phyloP scores from a whole-genome alignment of 164 flowering plant species.

The Aristolochia fimbriata region DNA sequence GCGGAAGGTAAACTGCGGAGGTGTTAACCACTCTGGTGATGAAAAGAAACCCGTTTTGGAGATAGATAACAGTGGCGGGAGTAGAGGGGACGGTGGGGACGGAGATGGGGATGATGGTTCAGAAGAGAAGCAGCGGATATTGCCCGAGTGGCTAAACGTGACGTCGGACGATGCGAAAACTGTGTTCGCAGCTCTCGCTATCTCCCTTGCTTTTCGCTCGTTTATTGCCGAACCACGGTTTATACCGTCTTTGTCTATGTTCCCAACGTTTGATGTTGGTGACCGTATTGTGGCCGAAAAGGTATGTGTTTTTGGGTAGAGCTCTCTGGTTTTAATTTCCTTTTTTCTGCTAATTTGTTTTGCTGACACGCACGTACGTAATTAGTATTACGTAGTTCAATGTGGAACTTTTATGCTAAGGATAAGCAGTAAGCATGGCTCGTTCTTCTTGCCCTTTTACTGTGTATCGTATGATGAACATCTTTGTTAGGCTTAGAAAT shows the following conservation, averaged over 20 bases:
- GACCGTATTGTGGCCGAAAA: slow-evolving; percentile 94
- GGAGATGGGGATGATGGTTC: slow-evolving; percentile 33
- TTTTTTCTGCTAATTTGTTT: too few species aligned
- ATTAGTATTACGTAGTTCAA: too few species aligned
- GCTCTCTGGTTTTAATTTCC: too few species aligned
- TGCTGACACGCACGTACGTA: too few species aligned
- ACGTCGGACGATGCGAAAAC: slow-evolving; percentile 74
- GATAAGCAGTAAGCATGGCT: too few species aligned
- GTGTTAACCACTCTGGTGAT: slow-evolving; percentile 36
- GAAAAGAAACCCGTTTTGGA: slow-evolving; percentile 32
- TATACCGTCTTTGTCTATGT: slow-evolving; percentile 98
- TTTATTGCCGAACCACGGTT: slow-evolving; percentile 92
- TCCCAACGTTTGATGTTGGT: slow-evolving; percentile 93
- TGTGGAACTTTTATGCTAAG: too few species aligned
- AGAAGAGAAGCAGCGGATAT: slow-evolving; percentile 29
- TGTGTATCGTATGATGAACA: too few species aligned
- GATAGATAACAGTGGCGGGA: slow-evolving; percentile 24
- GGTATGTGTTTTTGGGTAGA: slow-evolving; percentile 23
- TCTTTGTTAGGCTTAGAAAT: too few species aligned
- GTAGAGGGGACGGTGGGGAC: slow-evolving; percentile 40
- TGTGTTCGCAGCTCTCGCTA: slow-evolving; percentile 64
- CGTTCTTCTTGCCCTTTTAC: too few species aligned
- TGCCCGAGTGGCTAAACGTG: slow-evolving; percentile 76
- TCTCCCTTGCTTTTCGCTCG: slow-evolving; percentile 76
- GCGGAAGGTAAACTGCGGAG: slow-evolving; percentile 27